Conservation (phyloP, 1,284 basidiomycete genomes). For the Jaminaea rosea region DNA sequence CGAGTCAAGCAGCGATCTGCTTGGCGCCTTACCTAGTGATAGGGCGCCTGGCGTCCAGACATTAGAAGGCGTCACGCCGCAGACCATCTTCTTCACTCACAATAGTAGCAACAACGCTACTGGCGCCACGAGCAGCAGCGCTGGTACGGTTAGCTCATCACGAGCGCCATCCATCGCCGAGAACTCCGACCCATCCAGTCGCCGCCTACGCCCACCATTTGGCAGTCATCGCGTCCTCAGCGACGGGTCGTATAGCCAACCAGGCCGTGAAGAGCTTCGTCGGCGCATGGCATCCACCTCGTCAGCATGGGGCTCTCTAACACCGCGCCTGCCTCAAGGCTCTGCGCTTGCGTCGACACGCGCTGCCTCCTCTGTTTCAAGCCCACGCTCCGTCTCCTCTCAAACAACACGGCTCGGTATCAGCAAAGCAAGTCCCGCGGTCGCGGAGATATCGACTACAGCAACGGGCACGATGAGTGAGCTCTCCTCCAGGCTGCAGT, state of each 20-base stretch:
- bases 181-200: too few species aligned
- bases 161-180: too few species aligned
- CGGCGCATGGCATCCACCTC: conserved; percentile 13
- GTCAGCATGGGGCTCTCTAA: neutral
- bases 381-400: conserved; percentile 7
- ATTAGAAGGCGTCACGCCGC: conserved; percentile 73
- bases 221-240: too few species aligned
- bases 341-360: too few species aligned
- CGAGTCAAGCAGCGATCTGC: neutral
- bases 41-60: conserved; percentile 58
- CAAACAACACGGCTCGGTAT: conserved; percentile 19
- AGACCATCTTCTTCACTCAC: conserved; percentile 78
- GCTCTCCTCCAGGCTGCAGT: conserved; percentile 14
- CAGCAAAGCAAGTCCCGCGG: conserved; percentile 24
- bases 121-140: conserved; percentile 20
- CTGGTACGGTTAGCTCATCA: too few species aligned
- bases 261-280: conserved; percentile 24
- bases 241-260: too few species aligned
- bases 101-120: conserved; percentile 13
- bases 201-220: conserved; percentile 16
- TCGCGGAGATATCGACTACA: conserved; percentile 17
- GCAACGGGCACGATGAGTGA: conserved; percentile 32
- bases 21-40: conserved; percentile 27
- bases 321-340: too few species aligned
- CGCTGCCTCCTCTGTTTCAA: neutral